These are phyloP conservation scores for Cetraspora pellucida DNA, from an alignment of 192 early-diverging fungal species.

Conservation along the genomic window DNA sequence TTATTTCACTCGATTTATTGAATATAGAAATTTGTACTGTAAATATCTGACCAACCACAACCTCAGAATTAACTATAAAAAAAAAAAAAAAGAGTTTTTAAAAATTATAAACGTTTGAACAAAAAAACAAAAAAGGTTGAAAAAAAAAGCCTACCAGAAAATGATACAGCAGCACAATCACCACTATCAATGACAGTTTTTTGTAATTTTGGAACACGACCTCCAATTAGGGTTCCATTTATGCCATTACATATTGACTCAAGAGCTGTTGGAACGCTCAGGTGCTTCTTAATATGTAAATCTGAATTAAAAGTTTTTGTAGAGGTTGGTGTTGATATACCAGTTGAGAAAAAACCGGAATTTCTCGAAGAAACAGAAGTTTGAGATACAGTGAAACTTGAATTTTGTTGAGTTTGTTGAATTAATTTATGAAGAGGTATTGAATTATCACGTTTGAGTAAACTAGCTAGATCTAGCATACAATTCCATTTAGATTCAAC, in stretches of 20 bases:
- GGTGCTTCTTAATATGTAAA: no score
- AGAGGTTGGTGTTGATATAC: background rate
- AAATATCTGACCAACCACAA: conserved; percentile 57
- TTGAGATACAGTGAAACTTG: background rate
- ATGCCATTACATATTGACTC: background rate
- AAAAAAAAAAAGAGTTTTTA: background rate
- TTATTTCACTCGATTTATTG: conserved; percentile 55
- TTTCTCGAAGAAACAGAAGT: background rate
- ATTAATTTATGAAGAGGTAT: background rate
- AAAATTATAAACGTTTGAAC: background rate
- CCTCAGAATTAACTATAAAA: conserved; percentile 39
- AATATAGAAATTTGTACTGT: conserved; percentile 57
- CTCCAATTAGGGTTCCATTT: background rate
- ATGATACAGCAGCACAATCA: conserved; percentile 59
- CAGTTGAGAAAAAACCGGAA: background rate
- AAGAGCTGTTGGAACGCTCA: background rate
- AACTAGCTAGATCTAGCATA: conserved; percentile 51
- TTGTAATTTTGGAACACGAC: background rate
- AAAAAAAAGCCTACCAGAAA: conserved; percentile 44
- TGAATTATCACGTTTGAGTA: conserved; percentile 36
- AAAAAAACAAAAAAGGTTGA: background rate
- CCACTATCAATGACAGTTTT: background rate
- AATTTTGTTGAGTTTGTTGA: background rate
- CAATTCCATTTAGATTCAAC: conserved; percentile 64
- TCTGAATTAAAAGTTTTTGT: background rate